Base-by-base conservation (phyloP, 1,139 yeast species). In the Torulaspora globosa region DNA sequence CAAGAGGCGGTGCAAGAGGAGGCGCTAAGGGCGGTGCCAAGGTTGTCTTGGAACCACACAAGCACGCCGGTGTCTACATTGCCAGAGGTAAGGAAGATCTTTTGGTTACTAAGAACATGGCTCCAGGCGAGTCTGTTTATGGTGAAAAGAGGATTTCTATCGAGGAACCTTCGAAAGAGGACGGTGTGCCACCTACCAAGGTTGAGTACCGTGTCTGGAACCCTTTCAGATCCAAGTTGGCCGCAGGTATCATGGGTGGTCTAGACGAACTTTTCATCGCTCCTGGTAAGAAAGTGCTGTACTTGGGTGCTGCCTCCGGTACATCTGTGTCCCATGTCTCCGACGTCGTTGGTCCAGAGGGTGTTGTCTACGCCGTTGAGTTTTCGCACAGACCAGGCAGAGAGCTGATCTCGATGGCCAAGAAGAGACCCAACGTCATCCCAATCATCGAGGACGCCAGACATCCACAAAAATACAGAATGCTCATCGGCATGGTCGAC, bases 221-320 rank as follows among this genome's bases (percentile, higher is more conserved):
- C 74, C 98, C 98, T 57, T 92, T 92, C 84, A 84, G 98, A 84
- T 92, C 97, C 56, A 92, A 92, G 81, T 78, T 92, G 76, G 98
- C 98, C 69, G 98, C 98, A 54, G 98, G 98, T 86, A 87, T 92
- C 62, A 86, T 92, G 89, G 98, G 98, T 74, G 98, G 98, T 83
- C 75, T 92, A 62, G 98, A 92, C 70, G 97, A 94, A 74, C 75
- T 94, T 63, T 95, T 89, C 75, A 85, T 92, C 72, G 95, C 88
- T 48, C 98, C 98, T 65, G 98, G 98, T 68, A 87, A 87, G 76
- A 92, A 92, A 78, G 98, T 92, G 46, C 79, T 92, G 59, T 92
- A 92, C 73, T 76, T 92, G 68, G 98, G 98, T 80, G 98, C 98
- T 64, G 98, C 98, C 59, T 89, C 97, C 49, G 98, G 98, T 78